These are phyloP conservation scores for Tulasnella sp. DNA, from an alignment of 768 basidiomycete species.

Conservation along the genomic window DNA sequence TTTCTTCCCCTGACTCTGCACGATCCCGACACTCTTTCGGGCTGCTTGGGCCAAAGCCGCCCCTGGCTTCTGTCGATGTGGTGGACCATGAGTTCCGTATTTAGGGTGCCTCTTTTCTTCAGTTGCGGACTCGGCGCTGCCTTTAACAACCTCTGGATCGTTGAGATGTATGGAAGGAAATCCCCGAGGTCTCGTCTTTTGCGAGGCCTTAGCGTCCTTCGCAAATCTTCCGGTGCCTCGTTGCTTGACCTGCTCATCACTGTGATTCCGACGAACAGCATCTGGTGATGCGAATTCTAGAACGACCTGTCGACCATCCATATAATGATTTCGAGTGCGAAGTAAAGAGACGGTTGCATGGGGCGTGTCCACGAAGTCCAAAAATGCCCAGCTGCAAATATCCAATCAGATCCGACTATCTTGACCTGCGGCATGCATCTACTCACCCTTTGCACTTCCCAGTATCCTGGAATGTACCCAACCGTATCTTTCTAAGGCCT, in stretches of 20 bases:
- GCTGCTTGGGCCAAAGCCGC: constrained; percentile 68
- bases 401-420: too few species aligned
- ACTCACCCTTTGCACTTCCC: constrained; percentile 90
- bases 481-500: constrained; percentile 53
- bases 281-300: constrained; percentile 85
- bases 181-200: too few species aligned
- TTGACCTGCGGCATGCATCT: too few species aligned
- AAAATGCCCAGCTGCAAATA: constrained; percentile 65
- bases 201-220: neutral
- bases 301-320: constrained; percentile 73
- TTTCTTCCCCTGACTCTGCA: constrained; percentile 58
- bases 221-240: too few species aligned
- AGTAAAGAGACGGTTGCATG: constrained; percentile 71
- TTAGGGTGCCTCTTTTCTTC: neutral
- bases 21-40: constrained; percentile 63
- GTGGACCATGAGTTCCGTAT: neutral
- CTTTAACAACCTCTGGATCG: neutral
- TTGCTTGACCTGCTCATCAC: constrained; percentile 15
- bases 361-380: constrained; percentile 73
- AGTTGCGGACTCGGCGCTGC: neutral
- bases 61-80: constrained; percentile 50
- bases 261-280: constrained; percentile 67
- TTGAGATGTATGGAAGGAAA: neutral
- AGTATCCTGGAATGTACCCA: constrained; percentile 94
- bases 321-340: constrained; percentile 70